A percentile compares a stretch with the other conserved stretches of the same genome.
Conservation (phyloP, 257 asterid species). For the Nicotiana undulata region DNA sequence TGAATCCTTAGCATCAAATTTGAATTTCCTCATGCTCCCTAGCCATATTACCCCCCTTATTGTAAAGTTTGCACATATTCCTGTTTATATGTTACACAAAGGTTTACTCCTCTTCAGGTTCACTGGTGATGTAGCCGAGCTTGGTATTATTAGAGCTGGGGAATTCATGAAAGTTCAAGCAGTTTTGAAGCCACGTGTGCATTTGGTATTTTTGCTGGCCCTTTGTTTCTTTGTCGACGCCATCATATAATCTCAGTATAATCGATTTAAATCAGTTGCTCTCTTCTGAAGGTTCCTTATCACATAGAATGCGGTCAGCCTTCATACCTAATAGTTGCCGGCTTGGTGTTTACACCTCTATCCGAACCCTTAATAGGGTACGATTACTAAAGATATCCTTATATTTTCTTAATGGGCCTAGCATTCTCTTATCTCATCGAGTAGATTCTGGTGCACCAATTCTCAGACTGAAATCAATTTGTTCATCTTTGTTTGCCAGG, state of each 20-base stretch:
- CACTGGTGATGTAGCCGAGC: constrained; percentile 77
- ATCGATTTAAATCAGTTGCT: constrained; percentile 16
- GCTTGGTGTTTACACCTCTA: constrained; percentile 95
- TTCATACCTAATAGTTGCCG: constrained; percentile 87
- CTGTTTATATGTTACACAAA: neutral
- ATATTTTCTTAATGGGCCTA: neutral
- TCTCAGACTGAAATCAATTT: neutral
- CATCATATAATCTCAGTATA: neutral
- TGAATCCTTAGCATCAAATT: neutral
- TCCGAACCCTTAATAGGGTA: constrained; percentile 92
- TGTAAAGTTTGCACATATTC: neutral
- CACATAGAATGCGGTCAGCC: constrained; percentile 93
- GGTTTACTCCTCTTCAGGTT: constrained; percentile 37
- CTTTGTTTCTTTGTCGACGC: constrained; percentile 1
- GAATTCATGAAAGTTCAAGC: constrained; percentile 61
- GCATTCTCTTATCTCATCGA: neutral
- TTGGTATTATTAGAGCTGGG: constrained; percentile 82
- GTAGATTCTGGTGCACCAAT: neutral
- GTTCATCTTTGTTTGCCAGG: constrained; percentile 33
- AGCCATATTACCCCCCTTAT: neutral
- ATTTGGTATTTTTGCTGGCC: constrained; percentile 48
- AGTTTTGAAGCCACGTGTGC: constrained; percentile 60
- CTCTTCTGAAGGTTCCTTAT: constrained; percentile 71
- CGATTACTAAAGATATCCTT: constrained; percentile 18
- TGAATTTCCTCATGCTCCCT: neutral